These are phyloP conservation scores for Ostreobium quekettii DNA, from an alignment of 139 green algal species.

Conservation along the genomic window DNA sequence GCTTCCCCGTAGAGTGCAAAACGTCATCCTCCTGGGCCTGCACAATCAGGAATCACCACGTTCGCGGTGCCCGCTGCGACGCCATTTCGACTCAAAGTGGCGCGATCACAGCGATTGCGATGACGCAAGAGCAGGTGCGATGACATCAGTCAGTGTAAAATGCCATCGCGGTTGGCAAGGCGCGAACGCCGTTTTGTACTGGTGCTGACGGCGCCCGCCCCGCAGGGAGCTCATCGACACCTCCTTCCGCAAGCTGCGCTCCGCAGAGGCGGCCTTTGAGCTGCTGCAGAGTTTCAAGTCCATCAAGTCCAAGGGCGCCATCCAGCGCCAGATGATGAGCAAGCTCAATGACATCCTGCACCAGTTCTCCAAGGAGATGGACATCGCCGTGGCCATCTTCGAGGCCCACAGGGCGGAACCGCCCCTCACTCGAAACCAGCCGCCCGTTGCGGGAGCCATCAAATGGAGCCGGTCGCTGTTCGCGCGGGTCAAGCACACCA, in stretches of 20 bases:
- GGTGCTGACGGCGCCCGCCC: too few relatives aligned
- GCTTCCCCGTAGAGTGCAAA: too few relatives aligned
- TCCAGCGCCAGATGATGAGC: slow-evolving; percentile 72
- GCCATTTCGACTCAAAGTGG: too few relatives aligned
- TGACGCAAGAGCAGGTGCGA: too few relatives aligned
- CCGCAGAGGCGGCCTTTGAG: slow-evolving; percentile 75
- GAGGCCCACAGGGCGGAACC: slow-evolving; percentile 46
- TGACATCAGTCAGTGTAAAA: too few relatives aligned
- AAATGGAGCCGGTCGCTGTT: slow-evolving; percentile 78
- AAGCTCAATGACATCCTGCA: slow-evolving; percentile 84
- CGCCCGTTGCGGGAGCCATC: slow-evolving; percentile 75
- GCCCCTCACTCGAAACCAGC: slow-evolving; percentile 69
- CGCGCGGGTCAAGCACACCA: slow-evolving; percentile 68
- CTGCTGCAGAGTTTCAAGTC: slow-evolving; percentile 82
- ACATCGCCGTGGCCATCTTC: slow-evolving; percentile 49
- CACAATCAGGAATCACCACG: too few relatives aligned
- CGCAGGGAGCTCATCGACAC: slow-evolving; percentile 82
- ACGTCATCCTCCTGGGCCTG: too few relatives aligned
- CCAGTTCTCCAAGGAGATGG: slow-evolving; percentile 78
- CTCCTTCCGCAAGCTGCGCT: slow-evolving; percentile 83
- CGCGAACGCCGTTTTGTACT: too few relatives aligned
- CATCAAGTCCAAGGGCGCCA: slow-evolving; percentile 72
- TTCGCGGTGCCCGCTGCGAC: too few relatives aligned
- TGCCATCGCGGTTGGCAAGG: too few relatives aligned
- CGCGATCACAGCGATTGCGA: too few relatives aligned